A percentile compares a stretch with the other conserved stretches of the same genome.
Conservation (phyloP, 2,329 filamentous ascomycete genomes). For the Magnaporthiopsis poae region DNA sequence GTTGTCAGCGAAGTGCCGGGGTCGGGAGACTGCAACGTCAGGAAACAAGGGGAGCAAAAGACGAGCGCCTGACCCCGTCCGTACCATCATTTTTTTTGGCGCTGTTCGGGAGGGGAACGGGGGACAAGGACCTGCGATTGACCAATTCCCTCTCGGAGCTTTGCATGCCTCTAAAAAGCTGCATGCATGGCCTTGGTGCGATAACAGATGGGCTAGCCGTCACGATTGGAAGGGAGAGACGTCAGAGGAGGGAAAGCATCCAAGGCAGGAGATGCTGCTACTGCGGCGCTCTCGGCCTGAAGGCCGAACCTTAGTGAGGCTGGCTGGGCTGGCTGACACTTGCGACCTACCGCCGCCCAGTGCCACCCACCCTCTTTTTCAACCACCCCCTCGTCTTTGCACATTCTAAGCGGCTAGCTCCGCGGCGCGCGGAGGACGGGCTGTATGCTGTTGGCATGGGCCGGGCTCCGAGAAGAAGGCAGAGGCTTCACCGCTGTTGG, state of each 20-base stretch:
- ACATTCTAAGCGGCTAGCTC: background rate
- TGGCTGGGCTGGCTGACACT: background rate
- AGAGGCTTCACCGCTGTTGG: background rate
- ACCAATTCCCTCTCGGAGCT: background rate
- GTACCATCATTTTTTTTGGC: too few species aligned
- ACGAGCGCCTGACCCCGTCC: background rate
- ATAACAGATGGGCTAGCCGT: background rate
- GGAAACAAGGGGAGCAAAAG: background rate
- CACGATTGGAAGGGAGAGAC: background rate
- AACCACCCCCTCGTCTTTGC: background rate
- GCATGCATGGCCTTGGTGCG: background rate
- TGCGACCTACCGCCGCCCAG: background rate
- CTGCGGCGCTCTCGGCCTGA: background rate
- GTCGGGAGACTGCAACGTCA: background rate
- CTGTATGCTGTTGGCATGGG: background rate
- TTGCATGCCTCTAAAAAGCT: background rate
- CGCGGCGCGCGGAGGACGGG: too few species aligned
- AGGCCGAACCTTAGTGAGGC: background rate
- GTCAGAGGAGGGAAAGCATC: background rate
- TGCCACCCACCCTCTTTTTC: background rate
- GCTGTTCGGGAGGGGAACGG: background rate
- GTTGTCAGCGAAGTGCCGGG: background rate
- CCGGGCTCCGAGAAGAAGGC: too few species aligned
- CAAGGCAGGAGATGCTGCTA: too few species aligned
- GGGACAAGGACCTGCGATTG: background rate